Evolutionary conservation across 2,329 filamentous ascomycete genomes (phyloP).

Genomic region (Cercospora sp.): DNA sequence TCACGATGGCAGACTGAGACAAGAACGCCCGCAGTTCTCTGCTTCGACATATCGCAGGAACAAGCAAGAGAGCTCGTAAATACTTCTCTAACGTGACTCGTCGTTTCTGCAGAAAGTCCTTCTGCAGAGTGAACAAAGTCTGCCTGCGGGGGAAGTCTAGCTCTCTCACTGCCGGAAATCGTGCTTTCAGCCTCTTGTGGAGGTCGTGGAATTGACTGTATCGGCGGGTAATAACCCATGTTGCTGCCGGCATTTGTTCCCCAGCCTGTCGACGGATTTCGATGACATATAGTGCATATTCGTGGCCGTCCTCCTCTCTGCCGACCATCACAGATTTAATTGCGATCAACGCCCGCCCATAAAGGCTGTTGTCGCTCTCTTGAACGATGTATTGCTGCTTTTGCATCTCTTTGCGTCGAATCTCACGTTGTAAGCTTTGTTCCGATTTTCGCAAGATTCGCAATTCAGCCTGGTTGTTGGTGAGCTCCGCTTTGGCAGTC

Average conservation of each 20-base stretch:
- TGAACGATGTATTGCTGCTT: slow-evolving; percentile 96
- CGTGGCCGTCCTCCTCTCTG: slow-evolving; percentile 85
- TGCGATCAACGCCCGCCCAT: slow-evolving; percentile 82
- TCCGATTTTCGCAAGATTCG: slow-evolving; percentile 92
- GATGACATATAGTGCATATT: slow-evolving; percentile 90
- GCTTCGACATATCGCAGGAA: slow-evolving; percentile 92
- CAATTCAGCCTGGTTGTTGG: slow-evolving; percentile 92
- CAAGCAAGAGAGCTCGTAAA: slow-evolving; percentile 66
- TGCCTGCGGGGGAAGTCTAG: slow-evolving; percentile 90
- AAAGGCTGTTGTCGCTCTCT: slow-evolving; percentile 95
- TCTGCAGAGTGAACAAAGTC: slow-evolving; percentile 94
- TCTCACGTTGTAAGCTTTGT: slow-evolving; percentile 86
- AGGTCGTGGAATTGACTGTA: slow-evolving; percentile 98
- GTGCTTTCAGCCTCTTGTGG: slow-evolving; percentile 79
- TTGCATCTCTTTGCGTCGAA: slow-evolving; percentile 90
- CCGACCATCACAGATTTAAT: slow-evolving; percentile 94
- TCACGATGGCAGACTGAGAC: slow-evolving; percentile 73
- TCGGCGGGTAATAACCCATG: slow-evolving; percentile 86
- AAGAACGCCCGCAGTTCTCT: slow-evolving; percentile 89
- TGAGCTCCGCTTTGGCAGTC: slow-evolving; percentile 90
- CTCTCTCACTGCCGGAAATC: slow-evolving; percentile 83
- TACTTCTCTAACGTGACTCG: slow-evolving; percentile 82
- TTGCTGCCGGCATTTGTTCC: slow-evolving; percentile 94
- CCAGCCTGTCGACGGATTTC: slow-evolving; percentile 88
- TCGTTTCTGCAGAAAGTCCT: slow-evolving; percentile 90